Evolutionary conservation across 2,329 filamentous ascomycete species (phyloP).

Genomic region (Aureobasidium sp.): DNA sequence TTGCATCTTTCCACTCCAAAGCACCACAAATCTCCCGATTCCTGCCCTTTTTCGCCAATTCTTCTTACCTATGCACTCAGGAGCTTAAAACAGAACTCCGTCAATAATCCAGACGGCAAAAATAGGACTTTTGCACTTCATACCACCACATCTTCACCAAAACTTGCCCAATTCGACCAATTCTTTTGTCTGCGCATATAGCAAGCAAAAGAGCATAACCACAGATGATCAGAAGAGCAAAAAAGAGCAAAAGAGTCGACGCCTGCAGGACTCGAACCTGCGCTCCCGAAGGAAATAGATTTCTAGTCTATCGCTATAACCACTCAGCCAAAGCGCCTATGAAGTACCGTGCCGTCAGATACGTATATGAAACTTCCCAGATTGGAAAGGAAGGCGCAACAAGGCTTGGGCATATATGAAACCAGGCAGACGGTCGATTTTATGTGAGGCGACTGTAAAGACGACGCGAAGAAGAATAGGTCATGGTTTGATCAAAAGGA

Average conservation of each 20-base stretch:
- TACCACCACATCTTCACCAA: not conserved
- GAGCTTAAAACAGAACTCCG: too few species aligned
- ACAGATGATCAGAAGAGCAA: not conserved
- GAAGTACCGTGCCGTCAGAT: not conserved
- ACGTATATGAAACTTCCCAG: too few species aligned
- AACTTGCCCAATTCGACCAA: not conserved
- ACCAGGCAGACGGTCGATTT: not conserved
- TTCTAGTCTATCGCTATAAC: conserved; percentile 30
- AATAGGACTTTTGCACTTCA: not conserved
- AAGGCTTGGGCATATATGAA: not conserved
- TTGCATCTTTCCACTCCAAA: too few species aligned
- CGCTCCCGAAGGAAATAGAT: conserved; percentile 29
- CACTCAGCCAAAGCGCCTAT: conserved; percentile 25
- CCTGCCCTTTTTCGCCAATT: too few species aligned
- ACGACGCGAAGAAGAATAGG: not conserved
- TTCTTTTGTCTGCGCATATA: not conserved
- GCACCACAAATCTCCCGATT: too few species aligned
- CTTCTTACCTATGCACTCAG: too few species aligned
- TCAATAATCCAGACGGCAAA: too few species aligned
- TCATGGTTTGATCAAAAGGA: not conserved
- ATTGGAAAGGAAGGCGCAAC: too few species aligned
- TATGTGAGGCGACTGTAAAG: not conserved
- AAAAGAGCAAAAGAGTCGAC: conserved; percentile 18
- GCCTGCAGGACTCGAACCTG: conserved; percentile 25
- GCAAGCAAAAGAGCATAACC: not conserved